These are phyloP conservation scores for Colletotrichum sp. DNA, from an alignment of 2,329 filamentous ascomycete species.

Conservation along the genomic window DNA sequence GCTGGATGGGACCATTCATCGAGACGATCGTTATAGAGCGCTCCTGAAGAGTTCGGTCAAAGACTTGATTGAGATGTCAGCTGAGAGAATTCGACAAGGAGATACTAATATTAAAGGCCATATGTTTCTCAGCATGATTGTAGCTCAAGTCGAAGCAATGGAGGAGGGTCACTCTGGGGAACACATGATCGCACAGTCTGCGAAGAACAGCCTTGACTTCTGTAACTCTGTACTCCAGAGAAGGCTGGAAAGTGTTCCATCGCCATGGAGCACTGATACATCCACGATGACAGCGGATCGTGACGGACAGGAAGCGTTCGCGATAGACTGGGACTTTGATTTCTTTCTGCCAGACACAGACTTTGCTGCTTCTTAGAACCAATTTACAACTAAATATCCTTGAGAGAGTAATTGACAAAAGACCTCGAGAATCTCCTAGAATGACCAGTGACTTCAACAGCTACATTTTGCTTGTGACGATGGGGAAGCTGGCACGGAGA, in stretches of 20 bases:
- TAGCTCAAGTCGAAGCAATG: neutral
- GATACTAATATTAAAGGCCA: neutral
- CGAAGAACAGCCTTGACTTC: neutral
- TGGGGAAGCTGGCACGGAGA: neutral
- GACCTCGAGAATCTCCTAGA: neutral
- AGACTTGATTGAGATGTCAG: neutral
- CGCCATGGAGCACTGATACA: neutral
- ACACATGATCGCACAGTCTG: neutral
- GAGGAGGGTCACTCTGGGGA: neutral
- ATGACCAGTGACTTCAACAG: neutral
- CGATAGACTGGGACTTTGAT: neutral
- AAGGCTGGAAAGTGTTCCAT: neutral
- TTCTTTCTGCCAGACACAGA: neutral
- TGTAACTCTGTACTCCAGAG: neutral
- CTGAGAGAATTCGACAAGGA: neutral
- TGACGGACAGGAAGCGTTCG: neutral
- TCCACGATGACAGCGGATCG: neutral
- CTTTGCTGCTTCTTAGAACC: neutral
- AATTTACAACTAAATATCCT: rapidly evolving
- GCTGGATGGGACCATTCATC: neutral
- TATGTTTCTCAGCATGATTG: neutral
- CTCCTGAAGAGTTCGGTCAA: neutral
- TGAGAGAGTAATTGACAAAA: neutral
- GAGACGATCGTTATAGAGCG: neutral
- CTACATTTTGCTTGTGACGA: neutral